Conservation (phyloP, 106 monocot genomes). For the Allium fistulosum region DNA sequence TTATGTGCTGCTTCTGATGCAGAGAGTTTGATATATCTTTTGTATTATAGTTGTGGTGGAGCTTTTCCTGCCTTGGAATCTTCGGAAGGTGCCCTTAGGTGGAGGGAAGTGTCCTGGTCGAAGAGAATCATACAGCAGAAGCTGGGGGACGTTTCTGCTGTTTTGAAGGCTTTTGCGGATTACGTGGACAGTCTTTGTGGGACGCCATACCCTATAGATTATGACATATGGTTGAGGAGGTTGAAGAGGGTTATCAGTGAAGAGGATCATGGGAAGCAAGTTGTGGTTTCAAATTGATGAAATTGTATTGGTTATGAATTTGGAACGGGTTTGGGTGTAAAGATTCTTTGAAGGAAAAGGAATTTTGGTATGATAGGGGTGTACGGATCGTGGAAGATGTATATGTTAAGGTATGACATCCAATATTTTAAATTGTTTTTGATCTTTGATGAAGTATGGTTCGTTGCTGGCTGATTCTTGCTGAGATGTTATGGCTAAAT, state of each 20-base stretch:
- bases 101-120: constrained; percentile 89
- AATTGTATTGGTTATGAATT: background rate
- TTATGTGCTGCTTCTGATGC: constrained; percentile 86
- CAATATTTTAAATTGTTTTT: no score
- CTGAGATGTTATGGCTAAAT: no score
- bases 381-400: no score
- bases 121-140: constrained; percentile 86
- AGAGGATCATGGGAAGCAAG: constrained; percentile 76
- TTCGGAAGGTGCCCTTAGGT: constrained; percentile 79
- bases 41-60: constrained; percentile 81
- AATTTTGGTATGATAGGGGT: no score
- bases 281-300: constrained; percentile 21
- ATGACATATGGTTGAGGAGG: constrained; percentile 92
- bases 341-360: background rate
- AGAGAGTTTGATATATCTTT: constrained; percentile 85
- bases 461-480: no score
- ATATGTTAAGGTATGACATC: no score
- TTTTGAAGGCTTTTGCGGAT: constrained; percentile 95
- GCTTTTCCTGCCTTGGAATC: constrained; percentile 70
- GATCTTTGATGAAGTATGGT: no score
- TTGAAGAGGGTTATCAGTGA: constrained; percentile 66
- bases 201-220: constrained; percentile 85
- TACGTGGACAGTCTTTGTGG: constrained; percentile 97
- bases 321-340: background rate
- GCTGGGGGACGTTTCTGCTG: constrained; percentile 83